Base-by-base conservation (phyloP, 2,329 filamentous ascomycete genomes). In the Fusarium sp. region DNA sequence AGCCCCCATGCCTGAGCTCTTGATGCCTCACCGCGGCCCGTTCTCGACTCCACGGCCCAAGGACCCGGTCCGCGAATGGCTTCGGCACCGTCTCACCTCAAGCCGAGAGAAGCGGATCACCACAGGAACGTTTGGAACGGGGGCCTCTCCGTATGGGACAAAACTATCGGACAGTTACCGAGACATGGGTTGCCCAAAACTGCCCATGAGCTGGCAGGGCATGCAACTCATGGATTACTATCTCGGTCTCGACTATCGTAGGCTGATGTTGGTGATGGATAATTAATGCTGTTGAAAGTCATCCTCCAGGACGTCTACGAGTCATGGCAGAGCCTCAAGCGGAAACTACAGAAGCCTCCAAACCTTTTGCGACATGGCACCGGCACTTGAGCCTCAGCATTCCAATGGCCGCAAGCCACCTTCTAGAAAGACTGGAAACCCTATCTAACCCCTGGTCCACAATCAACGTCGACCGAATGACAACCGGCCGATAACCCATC, bases 321-420 rank as follows among this genome's bases (percentile, higher is more conserved):
- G 18, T 35, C 41, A 61, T 16, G 14, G 39, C 56, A 67, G 61
- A 73, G 61, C 72, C 69, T 63, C 61, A 63, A 16, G 6, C 20
- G 35, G 35, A 31, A 43, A n/a, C 50, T 52, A 29, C 39, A 41
- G 27, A 54, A 65, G 65, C 39, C 59, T 22, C 13, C 57, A 70
- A 45, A 63, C 67, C 48, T 71, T 72, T 16, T n/a, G 29, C 62
- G 64, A 66, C 73, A 67, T 64, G 41, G 56, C 45, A 43, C 65
- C 72, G 69, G 71, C 20, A 74, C 31, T 72, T 45, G 22, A 64
- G 54, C 50, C 6, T 16, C 35, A 65, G 41, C 67, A 73, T 71
- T 75, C 67, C 73, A 73, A 64, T 35, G 33, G 48, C 31, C 35
- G 14, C 29, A 52, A 63, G 62, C 69, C 64, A 57, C 56, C 16